Percentiles rank a stretch among this genome's conserved stretches.
These are phyloP conservation scores for Linum lewisii DNA, from an alignment of 345 rosid genomes.

Conservation along the genomic window DNA sequence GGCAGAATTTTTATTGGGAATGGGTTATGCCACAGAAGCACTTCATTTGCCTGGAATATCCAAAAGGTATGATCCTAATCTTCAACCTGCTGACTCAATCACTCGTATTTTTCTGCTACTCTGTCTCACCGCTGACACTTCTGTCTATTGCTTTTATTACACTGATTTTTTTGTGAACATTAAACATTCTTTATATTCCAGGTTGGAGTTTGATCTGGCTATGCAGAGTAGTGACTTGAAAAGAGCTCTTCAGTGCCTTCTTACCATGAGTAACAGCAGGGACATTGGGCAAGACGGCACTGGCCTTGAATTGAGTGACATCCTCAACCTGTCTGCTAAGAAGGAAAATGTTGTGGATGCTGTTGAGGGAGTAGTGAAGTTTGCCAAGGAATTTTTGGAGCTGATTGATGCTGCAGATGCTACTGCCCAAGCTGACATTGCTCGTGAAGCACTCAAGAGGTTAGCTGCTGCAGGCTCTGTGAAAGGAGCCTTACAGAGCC, in stretches of 20 bases:
- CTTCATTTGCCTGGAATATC: slow-evolving; percentile 99
- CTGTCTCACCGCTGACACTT: too few species aligned
- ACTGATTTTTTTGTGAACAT: not conserved
- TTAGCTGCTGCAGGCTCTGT: slow-evolving; percentile 93
- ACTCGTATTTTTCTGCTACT: not conserved
- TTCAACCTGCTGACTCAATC: not conserved
- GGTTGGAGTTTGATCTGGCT: slow-evolving; percentile 97
- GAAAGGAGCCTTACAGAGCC: slow-evolving; percentile 87
- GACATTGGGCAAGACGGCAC: slow-evolving; percentile 81
- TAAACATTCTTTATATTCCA: slow-evolving; percentile 12
- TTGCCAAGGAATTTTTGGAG: slow-evolving; percentile 86
- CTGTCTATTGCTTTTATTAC: not conserved
- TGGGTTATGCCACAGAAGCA: slow-evolving; percentile 99
- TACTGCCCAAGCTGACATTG: slow-evolving; percentile 83
- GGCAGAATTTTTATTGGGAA: slow-evolving; percentile 94
- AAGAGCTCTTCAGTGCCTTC: slow-evolving; percentile 98
- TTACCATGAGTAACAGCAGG: slow-evolving; percentile 89
- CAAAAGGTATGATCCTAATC: slow-evolving; percentile 47
- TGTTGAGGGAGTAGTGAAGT: slow-evolving; percentile 88
- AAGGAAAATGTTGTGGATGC: slow-evolving; percentile 92
- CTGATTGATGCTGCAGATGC: slow-evolving; percentile 99
- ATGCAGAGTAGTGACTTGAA: slow-evolving; percentile 95
- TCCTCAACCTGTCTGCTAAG: slow-evolving; percentile 67
- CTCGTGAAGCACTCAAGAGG: slow-evolving; percentile 93
- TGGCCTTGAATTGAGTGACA: slow-evolving; percentile 74